Conservation (phyloP, 768 basidiomycete species). For the Mycena venus region DNA sequence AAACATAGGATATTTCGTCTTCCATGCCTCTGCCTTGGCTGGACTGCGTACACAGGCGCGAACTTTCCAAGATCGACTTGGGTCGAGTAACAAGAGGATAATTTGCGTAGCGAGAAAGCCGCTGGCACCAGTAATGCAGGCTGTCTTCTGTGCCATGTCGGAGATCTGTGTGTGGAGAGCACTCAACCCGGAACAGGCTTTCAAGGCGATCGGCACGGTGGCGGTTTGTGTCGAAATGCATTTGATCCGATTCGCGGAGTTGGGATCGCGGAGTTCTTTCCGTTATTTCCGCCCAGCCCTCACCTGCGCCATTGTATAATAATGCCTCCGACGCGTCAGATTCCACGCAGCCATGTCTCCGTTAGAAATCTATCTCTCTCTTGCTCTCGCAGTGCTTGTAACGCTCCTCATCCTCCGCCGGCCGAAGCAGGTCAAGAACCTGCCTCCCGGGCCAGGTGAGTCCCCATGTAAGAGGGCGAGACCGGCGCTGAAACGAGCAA, state of each 20-base stretch:
- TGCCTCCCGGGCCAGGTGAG: constrained; percentile 31
- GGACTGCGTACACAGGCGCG: constrained; percentile 14
- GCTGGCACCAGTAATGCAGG: constrained; percentile 19
- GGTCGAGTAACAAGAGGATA: constrained; percentile 1
- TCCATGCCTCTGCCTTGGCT: constrained; percentile 15
- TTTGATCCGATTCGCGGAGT: not conserved
- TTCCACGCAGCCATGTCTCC: constrained; percentile 17
- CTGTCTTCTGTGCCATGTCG: constrained; percentile 2
- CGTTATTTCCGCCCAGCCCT: constrained; percentile 11
- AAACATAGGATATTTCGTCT: constrained; percentile 10
- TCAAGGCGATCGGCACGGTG: not conserved
- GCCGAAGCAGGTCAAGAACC: constrained; percentile 19
- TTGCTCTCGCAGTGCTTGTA: not conserved
- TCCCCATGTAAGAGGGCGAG: not conserved
- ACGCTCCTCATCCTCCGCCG: constrained; percentile 12
- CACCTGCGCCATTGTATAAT: not conserved
- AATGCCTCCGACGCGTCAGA: not conserved
- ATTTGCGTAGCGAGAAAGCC: constrained; percentile 26
- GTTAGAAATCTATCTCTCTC: constrained; percentile 8
- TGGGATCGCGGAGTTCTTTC: not conserved
- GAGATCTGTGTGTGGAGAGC: not conserved
- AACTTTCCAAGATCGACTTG: constrained; percentile 26
- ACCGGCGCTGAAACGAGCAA: not conserved
- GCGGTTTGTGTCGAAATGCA: not conserved
- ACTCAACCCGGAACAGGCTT: not conserved